Conservation (phyloP, 2,329 filamentous ascomycete genomes). For the Capronia epimyces region DNA sequence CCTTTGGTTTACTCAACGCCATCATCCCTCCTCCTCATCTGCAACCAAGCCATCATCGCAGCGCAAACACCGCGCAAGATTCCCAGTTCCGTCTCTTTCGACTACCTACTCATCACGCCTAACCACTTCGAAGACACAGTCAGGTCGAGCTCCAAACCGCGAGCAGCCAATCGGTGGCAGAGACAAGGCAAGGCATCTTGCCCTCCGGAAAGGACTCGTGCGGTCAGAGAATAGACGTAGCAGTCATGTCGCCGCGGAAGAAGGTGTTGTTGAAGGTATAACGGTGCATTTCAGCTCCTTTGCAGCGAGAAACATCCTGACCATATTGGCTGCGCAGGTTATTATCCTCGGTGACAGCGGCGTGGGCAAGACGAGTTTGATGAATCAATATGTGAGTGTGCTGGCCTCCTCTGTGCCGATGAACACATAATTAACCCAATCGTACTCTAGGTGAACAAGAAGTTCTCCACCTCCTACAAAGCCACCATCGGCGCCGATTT, state of each 20-base stretch:
- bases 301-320: conserved; percentile 11
- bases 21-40: neutral
- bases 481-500: conserved; percentile 98
- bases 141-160: neutral
- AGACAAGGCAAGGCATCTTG: neutral
- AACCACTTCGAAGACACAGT: conserved; percentile 5
- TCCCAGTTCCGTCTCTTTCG: neutral
- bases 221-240: neutral
- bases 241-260: conserved; percentile 70
- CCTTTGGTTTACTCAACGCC: neutral
- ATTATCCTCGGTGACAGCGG: conserved; percentile 99
- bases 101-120: conserved; percentile 1
- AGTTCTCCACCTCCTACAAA: conserved; percentile 99
- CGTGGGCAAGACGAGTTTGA: conserved; percentile 98
- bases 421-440: neutral
- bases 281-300: conserved; percentile 12
- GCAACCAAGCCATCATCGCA: neutral
- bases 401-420: neutral
- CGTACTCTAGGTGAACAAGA: conserved; percentile 87
- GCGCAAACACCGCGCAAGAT: neutral
- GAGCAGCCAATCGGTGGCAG: neutral
- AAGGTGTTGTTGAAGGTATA: conserved; percentile 84
- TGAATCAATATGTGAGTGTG: conserved; percentile 98
- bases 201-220: neutral
- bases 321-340: conserved; percentile 54